Conservation (phyloP, 2,329 filamentous ascomycete species). For the Atkinsonella texensis region DNA sequence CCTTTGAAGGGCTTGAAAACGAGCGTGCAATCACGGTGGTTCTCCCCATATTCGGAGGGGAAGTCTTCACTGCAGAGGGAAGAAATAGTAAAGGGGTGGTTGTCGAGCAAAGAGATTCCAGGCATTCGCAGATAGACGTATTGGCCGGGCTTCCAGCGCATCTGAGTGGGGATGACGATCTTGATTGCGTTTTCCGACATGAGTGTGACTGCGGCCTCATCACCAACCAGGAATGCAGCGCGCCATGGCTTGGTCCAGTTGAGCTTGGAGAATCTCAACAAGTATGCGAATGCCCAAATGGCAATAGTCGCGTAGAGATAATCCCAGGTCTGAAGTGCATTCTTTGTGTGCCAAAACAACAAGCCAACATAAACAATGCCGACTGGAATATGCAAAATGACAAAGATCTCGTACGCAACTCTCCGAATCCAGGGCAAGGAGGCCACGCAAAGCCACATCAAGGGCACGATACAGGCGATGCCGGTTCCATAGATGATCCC, state of each 20-base stretch:
- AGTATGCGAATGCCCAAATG: slow-evolving; percentile 67
- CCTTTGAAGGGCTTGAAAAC: slow-evolving; percentile 88
- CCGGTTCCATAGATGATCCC: slow-evolving; percentile 78
- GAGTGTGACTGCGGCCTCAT: slow-evolving; percentile 80
- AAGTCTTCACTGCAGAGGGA: slow-evolving; percentile 90
- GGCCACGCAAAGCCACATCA: slow-evolving; percentile 72
- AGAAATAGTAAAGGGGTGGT: slow-evolving; percentile 91
- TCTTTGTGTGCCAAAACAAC: slow-evolving; percentile 93
- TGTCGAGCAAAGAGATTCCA: slow-evolving; percentile 78
- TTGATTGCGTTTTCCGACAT: slow-evolving; percentile 93
- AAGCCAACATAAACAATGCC: slow-evolving; percentile 70
- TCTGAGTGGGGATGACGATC: slow-evolving; percentile 84
- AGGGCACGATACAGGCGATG: slow-evolving; percentile 66
- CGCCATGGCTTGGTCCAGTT: slow-evolving; percentile 81
- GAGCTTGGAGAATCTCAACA: slow-evolving; percentile 66
- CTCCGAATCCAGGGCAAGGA: slow-evolving; percentile 70
- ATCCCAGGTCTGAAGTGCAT: slow-evolving; percentile 79
- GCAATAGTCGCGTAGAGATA: slow-evolving; percentile 74
- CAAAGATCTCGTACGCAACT: slow-evolving; percentile 75
- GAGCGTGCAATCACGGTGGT: slow-evolving; percentile 77
- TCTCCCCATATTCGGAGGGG: slow-evolving; percentile 78
- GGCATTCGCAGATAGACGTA: slow-evolving; percentile 94
- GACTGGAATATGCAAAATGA: slow-evolving; percentile 69
- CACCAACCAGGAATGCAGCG: slow-evolving; percentile 73
- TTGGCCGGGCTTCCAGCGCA: slow-evolving; percentile 87